Percentiles rank a stretch among this genome's conserved stretches.
Evolutionary conservation across 805 yeast species (phyloP).

Genomic region (Kluyveromyces nonfermentans): DNA sequence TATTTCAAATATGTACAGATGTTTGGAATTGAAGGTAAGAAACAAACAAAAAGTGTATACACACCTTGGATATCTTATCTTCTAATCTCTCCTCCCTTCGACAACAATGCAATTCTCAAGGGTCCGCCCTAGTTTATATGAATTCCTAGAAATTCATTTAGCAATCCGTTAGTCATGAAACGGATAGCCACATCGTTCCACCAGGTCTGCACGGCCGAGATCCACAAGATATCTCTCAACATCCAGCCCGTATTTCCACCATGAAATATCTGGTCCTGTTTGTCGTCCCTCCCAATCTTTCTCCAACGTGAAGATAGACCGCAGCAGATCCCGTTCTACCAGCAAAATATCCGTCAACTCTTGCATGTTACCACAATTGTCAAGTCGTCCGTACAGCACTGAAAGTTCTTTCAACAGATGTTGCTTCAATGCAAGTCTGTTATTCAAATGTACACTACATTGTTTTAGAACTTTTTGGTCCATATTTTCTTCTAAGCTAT

Average conservation of each 20-base stretch:
- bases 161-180: neutral
- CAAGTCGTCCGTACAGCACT: slow-evolving; percentile 20
- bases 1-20: neutral
- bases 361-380: slow-evolving; percentile 23
- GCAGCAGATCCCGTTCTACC: slow-evolving; percentile 17
- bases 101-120: neutral
- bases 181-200: slow-evolving; percentile 2
- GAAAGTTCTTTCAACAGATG: slow-evolving; percentile 17
- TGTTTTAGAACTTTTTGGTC: slow-evolving; percentile 19
- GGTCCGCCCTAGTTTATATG: neutral
- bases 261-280: slow-evolving; percentile 11
- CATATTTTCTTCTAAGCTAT: slow-evolving; percentile 12
- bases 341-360: slow-evolving; percentile 23
- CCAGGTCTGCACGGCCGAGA: slow-evolving; percentile 9
- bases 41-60: no score
- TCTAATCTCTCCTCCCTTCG: neutral
- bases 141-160: neutral
- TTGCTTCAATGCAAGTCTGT: slow-evolving; percentile 12
- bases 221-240: slow-evolving; percentile 15
- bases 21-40: neutral
- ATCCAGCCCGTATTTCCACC: slow-evolving; percentile 23
- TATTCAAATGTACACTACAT: slow-evolving; percentile 16
- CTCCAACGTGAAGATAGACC: slow-evolving; percentile 25
- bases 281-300: slow-evolving; percentile 5
- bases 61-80: no score